Base-by-base conservation (phyloP, 1,284 basidiomycete species). In the Leccinum subrobustum region DNA sequence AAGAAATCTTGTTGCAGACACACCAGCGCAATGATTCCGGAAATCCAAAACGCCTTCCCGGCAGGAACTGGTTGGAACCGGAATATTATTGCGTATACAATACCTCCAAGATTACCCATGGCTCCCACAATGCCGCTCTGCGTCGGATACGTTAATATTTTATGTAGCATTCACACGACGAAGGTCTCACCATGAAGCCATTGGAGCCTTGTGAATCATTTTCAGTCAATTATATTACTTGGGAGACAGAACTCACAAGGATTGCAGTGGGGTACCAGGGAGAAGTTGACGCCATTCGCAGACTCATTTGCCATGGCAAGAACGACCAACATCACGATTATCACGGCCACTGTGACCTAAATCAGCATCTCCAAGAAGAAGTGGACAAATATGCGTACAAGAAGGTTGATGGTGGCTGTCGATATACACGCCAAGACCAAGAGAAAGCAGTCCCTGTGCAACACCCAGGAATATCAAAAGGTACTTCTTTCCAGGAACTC, bases 211-310 rank as follows among this genome's bases (percentile, higher is more conserved):
- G 27, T 29, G 4, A 12, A 27, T 31, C 0, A 9, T 18, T 27
- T 11, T 25, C 11, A 12, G 16, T 27, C 27, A 18, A 8, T 58
- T 8, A 52, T 25, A 29, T 12, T 14, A 25, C n/a, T 31, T 6
- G 9, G 0, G 6, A 16, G 3, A 18, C 12, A 2, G 29, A 16
- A 73, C 77, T 64, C 58, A 79, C 80, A 76, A 8, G 79, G 70
- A 59, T 81, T 81, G 65, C 81, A 82, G 66, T 84, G 83, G 0
- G 83, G 83, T 1, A 83, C 81, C 31, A 84, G 74, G 4, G 81
- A 74, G 66, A 85, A 86, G 66, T 81, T 83, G 3, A 79, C 78
- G 3, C 84, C 84, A 60, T 84, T 85, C 0, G 75, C 83, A 6
- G 78, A 71, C 64, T 84, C 81, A 27, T 63, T 66, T 20, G 58